Conservation (phyloP, 2,329 filamentous ascomycete species). For the Trichoderma breve region DNA sequence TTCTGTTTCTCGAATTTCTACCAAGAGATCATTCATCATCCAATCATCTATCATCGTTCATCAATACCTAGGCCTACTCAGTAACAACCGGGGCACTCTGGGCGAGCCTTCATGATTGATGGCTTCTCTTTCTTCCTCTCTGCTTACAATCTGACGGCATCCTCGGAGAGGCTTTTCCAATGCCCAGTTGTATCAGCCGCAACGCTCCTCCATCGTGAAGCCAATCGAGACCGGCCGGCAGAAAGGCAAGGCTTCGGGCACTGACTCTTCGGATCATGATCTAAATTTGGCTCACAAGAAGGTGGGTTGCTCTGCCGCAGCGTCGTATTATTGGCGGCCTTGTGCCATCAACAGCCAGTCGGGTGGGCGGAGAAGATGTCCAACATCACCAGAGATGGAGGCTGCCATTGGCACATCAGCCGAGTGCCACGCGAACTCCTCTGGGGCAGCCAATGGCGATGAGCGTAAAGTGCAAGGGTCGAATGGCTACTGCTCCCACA, state of each 20-base stretch:
- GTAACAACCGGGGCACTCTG: not conserved
- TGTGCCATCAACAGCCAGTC: not conserved
- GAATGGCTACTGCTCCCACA: conserved; percentile 3
- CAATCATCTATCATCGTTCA: not conserved
- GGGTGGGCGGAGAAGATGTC: not conserved
- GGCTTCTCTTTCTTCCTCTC: not conserved
- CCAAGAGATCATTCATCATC: not conserved
- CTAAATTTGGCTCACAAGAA: conserved; percentile 5
- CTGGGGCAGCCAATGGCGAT: not conserved
- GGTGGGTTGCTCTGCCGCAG: not conserved
- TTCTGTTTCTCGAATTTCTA: not conserved
- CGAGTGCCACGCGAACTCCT: not conserved
- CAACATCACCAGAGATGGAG: not conserved
- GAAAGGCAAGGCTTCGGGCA: not conserved
- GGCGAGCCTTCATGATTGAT: not conserved
- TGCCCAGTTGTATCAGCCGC: not conserved
- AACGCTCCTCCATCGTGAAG: not conserved
- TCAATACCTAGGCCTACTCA: not conserved
- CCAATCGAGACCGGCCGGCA: not conserved
- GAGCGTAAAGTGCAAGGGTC: not conserved
- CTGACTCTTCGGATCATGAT: not conserved
- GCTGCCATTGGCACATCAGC: not conserved
- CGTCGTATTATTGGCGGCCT: conserved; percentile 8
- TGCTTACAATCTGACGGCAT: not conserved
- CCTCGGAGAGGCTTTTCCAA: not conserved